Base-by-base conservation (phyloP, 441 rosid species). In the Viola pubescens region DNA sequence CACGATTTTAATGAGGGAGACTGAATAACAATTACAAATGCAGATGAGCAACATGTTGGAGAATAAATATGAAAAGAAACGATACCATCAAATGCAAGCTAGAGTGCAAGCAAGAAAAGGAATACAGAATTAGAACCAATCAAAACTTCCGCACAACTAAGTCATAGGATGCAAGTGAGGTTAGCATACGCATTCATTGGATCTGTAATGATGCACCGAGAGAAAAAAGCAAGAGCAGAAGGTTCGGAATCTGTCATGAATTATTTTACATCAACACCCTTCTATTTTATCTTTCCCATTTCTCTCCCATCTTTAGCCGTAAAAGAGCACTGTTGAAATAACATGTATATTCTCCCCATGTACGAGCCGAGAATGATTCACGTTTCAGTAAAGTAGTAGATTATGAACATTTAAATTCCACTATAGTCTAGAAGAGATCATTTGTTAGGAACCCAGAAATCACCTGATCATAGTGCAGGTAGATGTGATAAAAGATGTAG, bases 391-490 rank as follows among this genome's bases (percentile, higher is more conserved):
- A 4, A 37, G 3, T 34, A 34, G 37, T 45, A 37, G 12, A 7
- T 4, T 2, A 40, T 6, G 11, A 13, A 40, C 9, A 13, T 45
- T 26, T 49, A 16, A 2, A 16, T 19, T 37, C 13, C 10, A 6
- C 40, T 4, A 10, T 37, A 56, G 12, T 38, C 7, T 38, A 1
- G 9, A 6, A 10, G 49, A 43, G 54, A 37, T 11, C 6, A 37
- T 10, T 4, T 5, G 10, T 6, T 43, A 47, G 4, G 59, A 14
- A 8, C 9, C 12, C 37, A 16, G 57, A 7, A 7, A 47, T 60
- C 65, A 78, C 82, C 82, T 81, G 77, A 60, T 76, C 77, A 26
- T 64, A 74, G 69, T 78, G 82, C 70, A 72, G 63, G 73, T 73
- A 78, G 58, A 81, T 64, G 11, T 78, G 85, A 65, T 78, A 73